Percentiles rank a stretch among this genome's conserved stretches.
These are phyloP conservation scores for Calocybe indica DNA, from an alignment of 768 basidiomycete genomes.

Conservation along the genomic window DNA sequence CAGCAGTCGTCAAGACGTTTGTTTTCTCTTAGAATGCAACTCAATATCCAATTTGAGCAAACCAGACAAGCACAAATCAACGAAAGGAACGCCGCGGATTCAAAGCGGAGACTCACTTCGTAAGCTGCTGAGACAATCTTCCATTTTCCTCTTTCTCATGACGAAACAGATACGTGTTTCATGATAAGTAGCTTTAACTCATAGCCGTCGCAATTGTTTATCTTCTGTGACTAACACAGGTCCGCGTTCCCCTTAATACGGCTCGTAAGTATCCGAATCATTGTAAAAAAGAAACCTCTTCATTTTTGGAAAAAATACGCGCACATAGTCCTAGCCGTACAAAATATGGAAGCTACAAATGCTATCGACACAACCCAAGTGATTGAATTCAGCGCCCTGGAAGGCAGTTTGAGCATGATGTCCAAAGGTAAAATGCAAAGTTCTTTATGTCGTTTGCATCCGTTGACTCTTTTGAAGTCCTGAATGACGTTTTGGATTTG, in stretches of 20 bases:
- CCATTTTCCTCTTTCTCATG: not conserved
- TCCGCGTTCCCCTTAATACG: constrained; percentile 59
- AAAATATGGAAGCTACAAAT: constrained; percentile 68
- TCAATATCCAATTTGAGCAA: constrained; percentile 18
- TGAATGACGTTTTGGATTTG: constrained; percentile 64
- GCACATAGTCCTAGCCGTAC: constrained; percentile 53
- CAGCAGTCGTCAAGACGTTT: constrained; percentile 41
- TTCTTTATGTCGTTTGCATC: not conserved
- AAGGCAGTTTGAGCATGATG: constrained; percentile 69
- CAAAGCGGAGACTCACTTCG: constrained; percentile 58
- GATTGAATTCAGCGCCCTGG: constrained; percentile 69
- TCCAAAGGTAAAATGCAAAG: constrained; percentile 40
- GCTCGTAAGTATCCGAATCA: constrained; percentile 24
- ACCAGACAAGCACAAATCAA: constrained; percentile 50
- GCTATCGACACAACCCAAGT: constrained; percentile 54
- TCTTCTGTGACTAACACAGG: constrained; percentile 23
- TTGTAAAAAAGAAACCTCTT: not conserved
- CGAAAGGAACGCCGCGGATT: constrained; percentile 53
- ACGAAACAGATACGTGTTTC: constrained; percentile 39
- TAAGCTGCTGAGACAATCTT: constrained; percentile 21
- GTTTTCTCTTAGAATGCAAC: constrained; percentile 20
- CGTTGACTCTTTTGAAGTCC: constrained; percentile 27
- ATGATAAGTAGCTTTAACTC: constrained; percentile 26
- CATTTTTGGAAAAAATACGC: not conserved
- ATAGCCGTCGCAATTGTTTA: not conserved